phyloP scores from a whole-genome alignment of 495 filamentous ascomycete species.

The Lepraria neglecta region DNA sequence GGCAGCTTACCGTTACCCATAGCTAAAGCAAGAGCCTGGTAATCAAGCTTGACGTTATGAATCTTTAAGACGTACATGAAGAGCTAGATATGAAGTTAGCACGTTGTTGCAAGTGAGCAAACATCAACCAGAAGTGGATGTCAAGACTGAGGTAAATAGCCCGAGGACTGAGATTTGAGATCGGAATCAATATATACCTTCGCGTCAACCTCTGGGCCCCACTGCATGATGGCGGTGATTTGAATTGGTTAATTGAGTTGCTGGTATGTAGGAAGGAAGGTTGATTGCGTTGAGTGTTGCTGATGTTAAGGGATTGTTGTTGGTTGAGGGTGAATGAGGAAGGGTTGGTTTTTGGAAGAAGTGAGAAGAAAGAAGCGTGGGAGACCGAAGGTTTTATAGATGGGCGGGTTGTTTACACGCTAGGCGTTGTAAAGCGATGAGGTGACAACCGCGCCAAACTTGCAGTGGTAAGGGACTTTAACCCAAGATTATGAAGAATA shows the following conservation, averaged over 20 bases:
- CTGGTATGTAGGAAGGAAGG: neutral
- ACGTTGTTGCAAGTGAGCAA: too few species aligned
- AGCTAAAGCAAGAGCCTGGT: neutral
- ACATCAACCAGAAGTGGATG: too few species aligned
- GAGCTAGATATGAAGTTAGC: neutral
- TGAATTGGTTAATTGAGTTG: neutral
- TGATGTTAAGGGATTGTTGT: neutral
- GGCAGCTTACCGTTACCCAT: conserved; percentile 11
- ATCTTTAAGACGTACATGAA: conserved; percentile 12
- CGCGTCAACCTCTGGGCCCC: conserved; percentile 10
- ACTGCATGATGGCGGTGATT: conserved; percentile 9
- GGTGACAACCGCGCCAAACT: neutral
- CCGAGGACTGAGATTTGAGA: neutral
- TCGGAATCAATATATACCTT: neutral
- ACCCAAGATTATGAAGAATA: neutral
- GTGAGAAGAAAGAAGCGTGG: neutral
- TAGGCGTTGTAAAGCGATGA: neutral
- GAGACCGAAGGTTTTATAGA: neutral
- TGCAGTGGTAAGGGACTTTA: neutral
- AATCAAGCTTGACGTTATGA: conserved; percentile 10
- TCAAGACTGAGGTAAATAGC: too few species aligned
- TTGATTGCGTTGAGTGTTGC: neutral
- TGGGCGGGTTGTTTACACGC: neutral
- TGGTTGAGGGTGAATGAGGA: neutral
- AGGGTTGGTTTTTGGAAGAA: neutral